Percentiles rank a stretch among this genome's conserved stretches.
Evolutionary conservation across 1,284 basidiomycete species (phyloP).

Genomic region (Ustilago loliicola): DNA sequence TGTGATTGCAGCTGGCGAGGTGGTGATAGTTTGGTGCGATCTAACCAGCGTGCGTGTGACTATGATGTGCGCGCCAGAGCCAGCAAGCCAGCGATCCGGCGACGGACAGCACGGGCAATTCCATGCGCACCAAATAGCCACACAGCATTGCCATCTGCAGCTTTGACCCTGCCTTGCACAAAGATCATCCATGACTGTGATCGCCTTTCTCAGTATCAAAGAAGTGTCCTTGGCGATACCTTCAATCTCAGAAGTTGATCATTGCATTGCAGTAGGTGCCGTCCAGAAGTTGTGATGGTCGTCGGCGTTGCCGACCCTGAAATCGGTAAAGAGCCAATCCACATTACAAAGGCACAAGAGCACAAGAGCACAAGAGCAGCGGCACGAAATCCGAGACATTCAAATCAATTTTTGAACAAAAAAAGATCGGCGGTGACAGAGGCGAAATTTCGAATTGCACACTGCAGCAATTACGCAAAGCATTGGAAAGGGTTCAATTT

Average conservation of each 20-base stretch:
- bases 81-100: too few species aligned
- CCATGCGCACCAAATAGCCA: neutral
- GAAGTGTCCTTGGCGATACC: neutral
- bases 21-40: too few species aligned
- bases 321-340: too few species aligned
- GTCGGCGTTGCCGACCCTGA: conserved; percentile 3
- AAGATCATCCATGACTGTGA: neutral
- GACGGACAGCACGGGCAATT: too few species aligned
- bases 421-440: conserved; percentile 13
- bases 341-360: neutral
- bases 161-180: neutral
- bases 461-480: neutral
- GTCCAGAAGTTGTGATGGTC: neutral
- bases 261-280: neutral
- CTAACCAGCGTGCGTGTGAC: too few species aligned
- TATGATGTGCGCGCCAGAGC: too few species aligned
- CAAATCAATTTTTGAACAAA: neutral
- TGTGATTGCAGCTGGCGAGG: too few species aligned
- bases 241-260: neutral
- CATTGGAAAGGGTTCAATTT: conserved; percentile 7
- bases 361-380: neutral
- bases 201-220: neutral
- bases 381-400: conserved; percentile 3
- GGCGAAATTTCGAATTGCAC: conserved; percentile 9
- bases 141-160: conserved; percentile 5